These are phyloP conservation scores for Aplosporella prunicola DNA, from an alignment of 2,329 filamentous ascomycete species.

Conservation along the genomic window DNA sequence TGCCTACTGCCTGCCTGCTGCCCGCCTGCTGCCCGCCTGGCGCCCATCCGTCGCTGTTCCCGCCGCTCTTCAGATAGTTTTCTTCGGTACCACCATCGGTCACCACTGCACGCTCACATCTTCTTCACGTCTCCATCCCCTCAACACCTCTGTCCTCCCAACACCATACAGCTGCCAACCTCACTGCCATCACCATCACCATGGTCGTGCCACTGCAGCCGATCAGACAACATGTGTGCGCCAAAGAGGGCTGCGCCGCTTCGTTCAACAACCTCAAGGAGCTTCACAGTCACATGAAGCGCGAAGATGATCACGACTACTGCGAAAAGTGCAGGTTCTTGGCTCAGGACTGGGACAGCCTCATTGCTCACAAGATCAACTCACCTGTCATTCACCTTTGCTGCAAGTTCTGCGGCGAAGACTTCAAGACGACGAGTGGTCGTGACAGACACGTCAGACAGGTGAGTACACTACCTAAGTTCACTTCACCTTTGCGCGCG, in stretches of 20 bases:
- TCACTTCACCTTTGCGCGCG: no score
- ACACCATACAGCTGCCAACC: no score
- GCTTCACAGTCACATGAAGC: constrained; percentile 44
- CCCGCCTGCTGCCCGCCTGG: no score
- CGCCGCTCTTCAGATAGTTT: no score
- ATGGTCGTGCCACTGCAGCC: constrained; percentile 21
- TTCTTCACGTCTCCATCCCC: no score
- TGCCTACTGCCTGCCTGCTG: no score
- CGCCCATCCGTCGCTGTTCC: no score
- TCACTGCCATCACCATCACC: no score
- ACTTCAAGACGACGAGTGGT: constrained; percentile 46
- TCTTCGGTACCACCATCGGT: no score
- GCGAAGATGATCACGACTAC: constrained; percentile 35
- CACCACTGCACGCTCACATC: no score
- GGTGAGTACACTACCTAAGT: constrained; percentile 26
- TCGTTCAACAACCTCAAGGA: constrained; percentile 36
- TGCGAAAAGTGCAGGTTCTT: constrained; percentile 37
- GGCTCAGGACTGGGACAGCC: constrained; percentile 35
- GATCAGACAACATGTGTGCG: constrained; percentile 30
- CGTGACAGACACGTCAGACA: constrained; percentile 43
- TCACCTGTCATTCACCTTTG: constrained; percentile 37
- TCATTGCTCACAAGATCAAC: constrained; percentile 39
- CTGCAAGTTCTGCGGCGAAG: constrained; percentile 48
- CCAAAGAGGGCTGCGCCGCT: constrained; percentile 36
- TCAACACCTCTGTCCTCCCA: no score